A percentile compares a stretch with the other conserved stretches of the same genome.
phyloP scores from a whole-genome alignment of 2,329 filamentous ascomycete species.

The Rhinocladiella similis region DNA sequence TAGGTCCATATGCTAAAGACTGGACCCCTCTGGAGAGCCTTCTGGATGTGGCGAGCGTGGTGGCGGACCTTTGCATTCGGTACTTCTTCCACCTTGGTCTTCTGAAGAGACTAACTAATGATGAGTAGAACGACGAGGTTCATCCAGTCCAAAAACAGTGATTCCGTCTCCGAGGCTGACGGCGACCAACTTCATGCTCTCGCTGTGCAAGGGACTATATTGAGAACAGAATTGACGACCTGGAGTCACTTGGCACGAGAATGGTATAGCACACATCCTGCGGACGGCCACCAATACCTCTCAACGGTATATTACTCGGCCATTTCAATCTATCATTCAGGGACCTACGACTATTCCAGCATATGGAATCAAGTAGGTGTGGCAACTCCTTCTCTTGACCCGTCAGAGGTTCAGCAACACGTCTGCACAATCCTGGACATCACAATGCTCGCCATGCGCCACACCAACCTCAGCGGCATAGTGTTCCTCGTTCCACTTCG shows the following conservation, averaged over 20 bases:
- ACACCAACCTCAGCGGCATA: neutral
- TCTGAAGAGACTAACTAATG: neutral
- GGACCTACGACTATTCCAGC: conserved; percentile 3
- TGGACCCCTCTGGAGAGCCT: neutral
- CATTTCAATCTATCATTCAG: conserved; percentile 7
- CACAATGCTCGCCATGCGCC: neutral
- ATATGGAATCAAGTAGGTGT: neutral
- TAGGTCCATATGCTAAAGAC: neutral
- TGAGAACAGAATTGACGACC: neutral
- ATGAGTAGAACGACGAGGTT: no score
- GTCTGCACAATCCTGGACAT: neutral
- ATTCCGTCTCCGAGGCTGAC: neutral
- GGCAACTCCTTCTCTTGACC: neutral
- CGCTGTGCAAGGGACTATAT: no score
- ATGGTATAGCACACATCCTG: neutral
- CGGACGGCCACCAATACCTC: neutral
- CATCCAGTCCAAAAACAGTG: no score
- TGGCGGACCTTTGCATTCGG: conserved; percentile 1
- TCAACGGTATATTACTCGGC: conserved; percentile 1
- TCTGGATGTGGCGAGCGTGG: neutral
- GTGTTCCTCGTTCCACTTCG: neutral
- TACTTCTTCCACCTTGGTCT: neutral
- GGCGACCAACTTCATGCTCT: no score
- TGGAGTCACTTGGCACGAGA: neutral
- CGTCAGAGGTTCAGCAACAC: neutral